Evolutionary conservation across 2,329 filamentous ascomycete genomes (phyloP).

Genomic region (Verticillium nubilum): DNA sequence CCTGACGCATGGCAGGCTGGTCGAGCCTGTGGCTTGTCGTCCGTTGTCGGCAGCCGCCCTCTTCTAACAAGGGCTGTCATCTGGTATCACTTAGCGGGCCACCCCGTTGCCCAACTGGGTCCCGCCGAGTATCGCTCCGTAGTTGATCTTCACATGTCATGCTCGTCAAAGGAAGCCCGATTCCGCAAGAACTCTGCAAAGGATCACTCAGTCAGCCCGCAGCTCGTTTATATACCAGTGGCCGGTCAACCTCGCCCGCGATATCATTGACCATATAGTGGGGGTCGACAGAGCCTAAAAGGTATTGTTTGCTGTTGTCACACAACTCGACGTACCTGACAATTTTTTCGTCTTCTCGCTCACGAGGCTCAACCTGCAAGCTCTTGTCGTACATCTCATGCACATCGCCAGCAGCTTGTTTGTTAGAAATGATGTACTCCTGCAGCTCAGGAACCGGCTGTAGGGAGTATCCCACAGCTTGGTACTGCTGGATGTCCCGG

Average conservation of each 20-base stretch:
- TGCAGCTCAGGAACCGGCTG: constrained; percentile 88
- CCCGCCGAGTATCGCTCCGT: background rate
- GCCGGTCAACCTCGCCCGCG: constrained; percentile 6
- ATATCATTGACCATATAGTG: too few relatives aligned
- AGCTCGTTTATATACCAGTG: constrained; percentile 12
- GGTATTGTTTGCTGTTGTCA: background rate
- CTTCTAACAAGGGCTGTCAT: too few relatives aligned
- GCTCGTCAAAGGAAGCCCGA: constrained; percentile 49
- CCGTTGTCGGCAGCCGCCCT: too few relatives aligned
- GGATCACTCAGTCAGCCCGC: constrained; percentile 12
- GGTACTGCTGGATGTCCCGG: constrained; percentile 96
- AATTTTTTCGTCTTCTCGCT: constrained; percentile 98
- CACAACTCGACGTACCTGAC: constrained; percentile 67
- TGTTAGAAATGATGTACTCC: constrained; percentile 94
- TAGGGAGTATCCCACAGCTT: constrained; percentile 92
- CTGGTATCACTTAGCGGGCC: background rate
- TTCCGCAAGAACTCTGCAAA: constrained; percentile 51
- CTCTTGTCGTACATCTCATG: constrained; percentile 99
- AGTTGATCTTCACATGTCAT: background rate
- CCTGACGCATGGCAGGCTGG: too few relatives aligned
- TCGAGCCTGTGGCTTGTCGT: too few relatives aligned
- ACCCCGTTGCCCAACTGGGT: background rate
- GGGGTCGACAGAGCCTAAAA: too few relatives aligned
- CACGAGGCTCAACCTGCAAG: constrained; percentile 84
- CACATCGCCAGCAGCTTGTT: constrained; percentile 91